Evolutionary conservation across 2,329 filamentous ascomycete species (phyloP).

Genomic region (Fusarium tjaetaba): DNA sequence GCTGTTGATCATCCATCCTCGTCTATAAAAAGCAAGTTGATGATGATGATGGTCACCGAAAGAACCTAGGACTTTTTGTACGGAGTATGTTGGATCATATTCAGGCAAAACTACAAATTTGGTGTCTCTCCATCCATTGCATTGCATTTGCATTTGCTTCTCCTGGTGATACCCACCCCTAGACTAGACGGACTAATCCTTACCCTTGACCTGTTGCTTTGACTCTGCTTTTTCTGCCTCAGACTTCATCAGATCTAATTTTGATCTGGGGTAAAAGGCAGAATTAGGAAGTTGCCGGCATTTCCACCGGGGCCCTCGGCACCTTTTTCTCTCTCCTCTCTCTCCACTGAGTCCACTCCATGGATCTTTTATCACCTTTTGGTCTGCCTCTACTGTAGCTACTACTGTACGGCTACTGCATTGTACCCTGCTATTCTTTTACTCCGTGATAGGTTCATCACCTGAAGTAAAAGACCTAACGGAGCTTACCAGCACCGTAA

Average conservation of each 20-base stretch:
- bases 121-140: constrained; percentile 3
- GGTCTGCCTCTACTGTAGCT: background rate
- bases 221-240: background rate
- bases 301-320: constrained; percentile 11
- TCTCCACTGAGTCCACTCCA: background rate
- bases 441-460: background rate
- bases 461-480: background rate
- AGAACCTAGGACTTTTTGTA: background rate
- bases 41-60: background rate
- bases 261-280: constrained; percentile 7
- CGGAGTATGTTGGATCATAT: background rate
- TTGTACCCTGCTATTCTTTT: constrained; percentile 1
- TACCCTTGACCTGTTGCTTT: background rate
- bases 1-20: constrained; percentile 3
- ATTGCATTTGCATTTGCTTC: background rate
- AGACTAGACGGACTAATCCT: background rate
- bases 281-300: constrained; percentile 12
- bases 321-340: background rate
- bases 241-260: background rate
- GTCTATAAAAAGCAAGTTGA: constrained; percentile 12
- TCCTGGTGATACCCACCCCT: constrained; percentile 20
- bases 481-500: constrained; percentile 1
- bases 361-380: background rate
- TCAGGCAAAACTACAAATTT: constrained; percentile 3
- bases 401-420: background rate